These are phyloP conservation scores for Euphorbia lathyris DNA, from an alignment of 345 rosid genomes.

Conservation along the genomic window DNA sequence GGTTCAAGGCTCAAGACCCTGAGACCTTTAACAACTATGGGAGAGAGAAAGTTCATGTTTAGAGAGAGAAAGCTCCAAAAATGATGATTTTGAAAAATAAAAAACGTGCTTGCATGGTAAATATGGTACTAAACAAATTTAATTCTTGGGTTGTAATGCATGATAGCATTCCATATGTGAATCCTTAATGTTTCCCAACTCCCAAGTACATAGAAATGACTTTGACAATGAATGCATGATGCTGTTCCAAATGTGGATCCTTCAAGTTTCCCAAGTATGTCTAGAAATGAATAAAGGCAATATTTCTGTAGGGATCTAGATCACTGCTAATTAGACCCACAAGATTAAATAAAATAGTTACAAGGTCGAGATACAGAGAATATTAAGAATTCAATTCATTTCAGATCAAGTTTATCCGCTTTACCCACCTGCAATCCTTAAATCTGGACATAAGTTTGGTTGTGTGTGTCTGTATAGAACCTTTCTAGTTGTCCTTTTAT, in stretches of 20 bases:
- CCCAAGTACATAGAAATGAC: not conserved
- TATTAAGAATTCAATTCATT: not conserved
- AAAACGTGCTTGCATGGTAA: no score
- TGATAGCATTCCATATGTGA: not conserved
- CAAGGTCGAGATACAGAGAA: not conserved
- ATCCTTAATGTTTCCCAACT: not conserved
- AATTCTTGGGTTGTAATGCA: no score
- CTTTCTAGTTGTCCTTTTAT: not conserved
- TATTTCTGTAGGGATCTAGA: not conserved
- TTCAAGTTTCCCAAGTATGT: not conserved
- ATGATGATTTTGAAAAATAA: no score
- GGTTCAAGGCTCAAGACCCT: no score
- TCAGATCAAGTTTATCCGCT: not conserved
- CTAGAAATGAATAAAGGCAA: no score
- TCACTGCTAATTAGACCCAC: not conserved
- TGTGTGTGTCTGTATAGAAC: not conserved
- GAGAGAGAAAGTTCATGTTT: no score
- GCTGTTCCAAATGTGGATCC: not conserved
- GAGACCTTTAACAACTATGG: no score
- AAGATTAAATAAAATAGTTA: not conserved
- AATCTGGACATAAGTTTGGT: no score
- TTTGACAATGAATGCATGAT: not conserved
- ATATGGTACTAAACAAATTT: no score
- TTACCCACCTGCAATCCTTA: not conserved
- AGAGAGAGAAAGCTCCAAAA: no score